Evolutionary conservation across 768 basidiomycete species (phyloP).

Genomic region (Auricularia cornea): DNA sequence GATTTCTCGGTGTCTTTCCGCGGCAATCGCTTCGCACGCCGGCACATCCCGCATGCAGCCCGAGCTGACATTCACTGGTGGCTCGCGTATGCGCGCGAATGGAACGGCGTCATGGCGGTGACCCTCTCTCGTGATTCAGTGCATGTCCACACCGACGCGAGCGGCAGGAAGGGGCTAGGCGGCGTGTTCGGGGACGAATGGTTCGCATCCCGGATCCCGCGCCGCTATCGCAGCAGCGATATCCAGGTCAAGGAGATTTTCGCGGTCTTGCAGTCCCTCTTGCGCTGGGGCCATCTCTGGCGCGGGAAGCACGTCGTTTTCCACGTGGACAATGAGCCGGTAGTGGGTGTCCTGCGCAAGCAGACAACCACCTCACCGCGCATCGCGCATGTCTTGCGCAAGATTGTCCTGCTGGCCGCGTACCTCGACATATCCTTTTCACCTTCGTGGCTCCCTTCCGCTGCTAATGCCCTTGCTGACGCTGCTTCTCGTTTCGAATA

Average conservation of each 20-base stretch:
- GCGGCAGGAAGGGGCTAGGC: too few relatives aligned
- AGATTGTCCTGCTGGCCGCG: constrained; percentile 5
- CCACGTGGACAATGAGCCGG: too few relatives aligned
- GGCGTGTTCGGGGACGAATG: constrained; percentile 18
- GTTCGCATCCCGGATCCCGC: constrained; percentile 20
- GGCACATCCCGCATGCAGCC: constrained; percentile 16
- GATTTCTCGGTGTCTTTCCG: too few relatives aligned
- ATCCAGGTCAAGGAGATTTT: too few relatives aligned
- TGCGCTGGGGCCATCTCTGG: too few relatives aligned
- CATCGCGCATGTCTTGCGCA: too few relatives aligned
- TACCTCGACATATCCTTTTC: constrained; percentile 11
- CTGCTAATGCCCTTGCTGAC: constrained; percentile 14
- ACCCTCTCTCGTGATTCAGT: constrained; percentile 3
- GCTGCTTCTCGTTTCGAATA: constrained; percentile 15
- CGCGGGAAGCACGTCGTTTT: too few relatives aligned
- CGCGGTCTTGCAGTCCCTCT: too few relatives aligned
- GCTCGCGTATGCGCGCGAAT: constrained; percentile 15
- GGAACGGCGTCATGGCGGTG: constrained; percentile 22
- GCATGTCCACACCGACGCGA: constrained; percentile 25
- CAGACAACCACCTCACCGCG: too few relatives aligned
- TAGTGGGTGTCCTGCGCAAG: too few relatives aligned
- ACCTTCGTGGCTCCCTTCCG: constrained; percentile 11
- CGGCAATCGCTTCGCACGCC: constrained; percentile 9
- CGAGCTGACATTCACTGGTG: constrained; percentile 27
- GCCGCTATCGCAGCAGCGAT: constrained; percentile 15